Base-by-base conservation (phyloP, 106 monocot species). In the Allium fistulosum region DNA sequence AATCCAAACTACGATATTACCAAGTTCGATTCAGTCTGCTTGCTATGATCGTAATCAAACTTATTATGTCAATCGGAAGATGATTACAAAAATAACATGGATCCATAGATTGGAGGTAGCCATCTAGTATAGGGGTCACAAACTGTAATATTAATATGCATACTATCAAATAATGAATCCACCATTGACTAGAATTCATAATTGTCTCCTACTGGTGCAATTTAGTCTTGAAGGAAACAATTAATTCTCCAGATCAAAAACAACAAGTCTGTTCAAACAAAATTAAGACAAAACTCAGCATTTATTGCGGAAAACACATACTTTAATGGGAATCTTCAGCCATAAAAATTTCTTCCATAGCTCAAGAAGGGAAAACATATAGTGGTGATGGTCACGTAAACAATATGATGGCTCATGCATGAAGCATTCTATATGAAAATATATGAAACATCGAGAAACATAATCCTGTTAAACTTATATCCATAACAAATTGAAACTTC, bases 171-270 rank as follows among this genome's bases (percentile, higher is more conserved):
- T 14, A 55, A 53, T 60, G 53, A 76, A 80, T 68, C n/a, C 56
- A 83, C 83, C 82, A 87, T 80, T 71, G 77, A 74, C 12, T 80
- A 16, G 26, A 26, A 73, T 57, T 50, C 65, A 63, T 65, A 56
- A 72, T 71, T 57, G 62, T 69, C 69, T 70, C 67, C 15, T 62
- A 47, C 46, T 14, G 6, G 1, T 37, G 37, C 37, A 37, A 37
- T 37, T 37, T 5, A 53, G 14, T 16, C 8, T 13, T 11, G 56
- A 58, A 63, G 46, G 67, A n/a, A 58, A 27, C 17, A 48, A 15
- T 62, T 11, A 53, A 10, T 26, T 67, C 48, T 50, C 52, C 67
- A 67, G 67, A 67, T 52, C 26, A 50, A 67, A 67, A 65, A 67
- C 48, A 17, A 16, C 57, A 55, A 17, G 48, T 15, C 60, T 53